These are phyloP conservation scores for Cercospora berteroae DNA, from an alignment of 2,329 filamentous ascomycete genomes.

Conservation along the genomic window DNA sequence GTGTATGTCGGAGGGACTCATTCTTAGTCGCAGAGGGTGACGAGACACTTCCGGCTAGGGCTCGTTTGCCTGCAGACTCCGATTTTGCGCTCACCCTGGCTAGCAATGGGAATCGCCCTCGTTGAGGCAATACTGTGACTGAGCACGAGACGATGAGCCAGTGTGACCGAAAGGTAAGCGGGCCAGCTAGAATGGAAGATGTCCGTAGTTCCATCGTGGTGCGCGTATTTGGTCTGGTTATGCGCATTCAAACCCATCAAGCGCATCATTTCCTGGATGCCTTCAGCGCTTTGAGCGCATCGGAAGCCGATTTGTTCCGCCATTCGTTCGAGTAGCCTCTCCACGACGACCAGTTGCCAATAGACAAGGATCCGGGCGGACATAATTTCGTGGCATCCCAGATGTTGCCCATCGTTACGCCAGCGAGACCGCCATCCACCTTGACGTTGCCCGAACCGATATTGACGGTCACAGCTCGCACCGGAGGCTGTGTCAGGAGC, in stretches of 20 bases:
- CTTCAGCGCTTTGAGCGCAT: not conserved
- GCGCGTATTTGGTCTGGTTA: no score
- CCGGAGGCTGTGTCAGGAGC: constrained; percentile 13
- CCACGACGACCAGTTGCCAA: constrained; percentile 5
- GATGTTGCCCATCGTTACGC: not conserved
- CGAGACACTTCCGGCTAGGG: not conserved
- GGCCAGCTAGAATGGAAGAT: not conserved
- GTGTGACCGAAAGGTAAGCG: not conserved
- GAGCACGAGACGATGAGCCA: not conserved
- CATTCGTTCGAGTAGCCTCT: not conserved
- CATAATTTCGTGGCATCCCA: not conserved
- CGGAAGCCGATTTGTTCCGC: not conserved
- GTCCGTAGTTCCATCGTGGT: not conserved
- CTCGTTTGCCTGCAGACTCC: not conserved
- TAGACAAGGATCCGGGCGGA: not conserved
- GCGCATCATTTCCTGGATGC: not conserved
- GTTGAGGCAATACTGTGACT: not conserved
- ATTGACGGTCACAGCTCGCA: not conserved
- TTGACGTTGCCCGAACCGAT: not conserved
- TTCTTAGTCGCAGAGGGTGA: not conserved
- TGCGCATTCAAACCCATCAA: not conserved
- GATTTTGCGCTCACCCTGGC: no score
- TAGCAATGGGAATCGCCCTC: not conserved
- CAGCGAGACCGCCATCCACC: not conserved
- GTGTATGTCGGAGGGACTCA: no score